Evolutionary conservation across 176 grass and related monocot species (phyloP).

Genomic region (Otatea glauca): DNA sequence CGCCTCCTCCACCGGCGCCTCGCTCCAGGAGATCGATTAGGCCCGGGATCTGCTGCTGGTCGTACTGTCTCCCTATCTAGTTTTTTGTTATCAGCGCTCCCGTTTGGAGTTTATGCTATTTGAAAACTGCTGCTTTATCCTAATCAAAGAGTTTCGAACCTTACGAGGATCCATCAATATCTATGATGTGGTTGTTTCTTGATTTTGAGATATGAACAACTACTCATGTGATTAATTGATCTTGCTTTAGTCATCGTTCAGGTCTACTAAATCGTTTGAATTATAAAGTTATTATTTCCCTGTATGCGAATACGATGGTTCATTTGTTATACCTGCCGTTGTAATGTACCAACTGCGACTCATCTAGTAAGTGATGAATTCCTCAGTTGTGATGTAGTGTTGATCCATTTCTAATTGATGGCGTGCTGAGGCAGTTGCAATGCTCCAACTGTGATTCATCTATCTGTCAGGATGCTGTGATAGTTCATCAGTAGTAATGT

Average conservation of each 20-base stretch:
- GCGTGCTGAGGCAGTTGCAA: neutral
- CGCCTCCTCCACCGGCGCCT: conserved; percentile 48
- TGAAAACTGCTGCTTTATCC: conserved; percentile 37
- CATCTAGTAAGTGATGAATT: neutral
- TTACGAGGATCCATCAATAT: conserved; percentile 40
- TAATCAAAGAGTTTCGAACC: conserved; percentile 39
- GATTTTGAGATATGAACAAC: conserved; percentile 41
- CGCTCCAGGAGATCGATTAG: conserved; percentile 91
- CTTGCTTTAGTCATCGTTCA: neutral
- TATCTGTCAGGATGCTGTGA: neutral
- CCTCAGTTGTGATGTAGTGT: neutral
- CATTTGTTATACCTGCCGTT: neutral
- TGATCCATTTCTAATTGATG: neutral
- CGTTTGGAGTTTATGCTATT: conserved; percentile 36
- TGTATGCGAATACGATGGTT: neutral
- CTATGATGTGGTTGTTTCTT: conserved; percentile 15
- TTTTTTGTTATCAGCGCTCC: neutral
- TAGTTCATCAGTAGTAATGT: neutral
- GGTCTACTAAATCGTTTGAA: neutral
- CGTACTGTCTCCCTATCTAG: conserved; percentile 29
- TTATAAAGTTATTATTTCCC: neutral
- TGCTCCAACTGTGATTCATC: neutral
- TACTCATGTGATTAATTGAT: conserved; percentile 26
- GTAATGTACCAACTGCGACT: neutral
- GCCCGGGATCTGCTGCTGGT: neutral